These are phyloP conservation scores for Periconia macrospinosa DNA, from an alignment of 2,329 filamentous ascomycete species.

Conservation along the genomic window DNA sequence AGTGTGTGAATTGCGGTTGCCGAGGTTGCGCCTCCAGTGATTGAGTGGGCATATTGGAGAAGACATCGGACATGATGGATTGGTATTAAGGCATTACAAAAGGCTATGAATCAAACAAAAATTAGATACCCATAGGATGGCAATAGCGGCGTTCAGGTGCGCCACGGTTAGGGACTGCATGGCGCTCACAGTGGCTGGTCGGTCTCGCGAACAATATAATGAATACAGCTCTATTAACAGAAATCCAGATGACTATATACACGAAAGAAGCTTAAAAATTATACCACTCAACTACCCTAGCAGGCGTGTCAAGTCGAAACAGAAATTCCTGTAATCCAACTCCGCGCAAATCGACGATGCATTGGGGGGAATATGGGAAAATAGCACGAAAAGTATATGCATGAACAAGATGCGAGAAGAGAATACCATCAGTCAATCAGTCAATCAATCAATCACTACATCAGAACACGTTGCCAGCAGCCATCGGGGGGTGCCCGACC, in stretches of 20 bases:
- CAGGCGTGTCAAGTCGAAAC: background rate
- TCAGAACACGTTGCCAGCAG: conserved; percentile 5
- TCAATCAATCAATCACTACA: background rate
- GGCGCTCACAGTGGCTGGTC: background rate
- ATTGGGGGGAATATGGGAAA: background rate
- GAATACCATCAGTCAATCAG: background rate
- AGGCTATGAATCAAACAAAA: background rate
- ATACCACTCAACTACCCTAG: background rate
- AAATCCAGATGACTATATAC: conserved; percentile 21
- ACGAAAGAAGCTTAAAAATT: conserved; percentile 5
- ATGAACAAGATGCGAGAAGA: too few species aligned
- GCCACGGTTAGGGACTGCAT: background rate
- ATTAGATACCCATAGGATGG: conserved; percentile 1
- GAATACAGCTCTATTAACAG: background rate
- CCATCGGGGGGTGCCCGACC: conserved; percentile 2
- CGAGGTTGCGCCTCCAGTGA: conserved; percentile 86
- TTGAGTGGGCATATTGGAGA: conserved; percentile 45
- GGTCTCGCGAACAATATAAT: background rate
- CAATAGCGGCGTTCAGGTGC: background rate
- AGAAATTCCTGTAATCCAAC: background rate
- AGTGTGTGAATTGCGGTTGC: conserved; percentile 95
- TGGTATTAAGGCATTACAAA: background rate
- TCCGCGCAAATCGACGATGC: conserved; percentile 5
- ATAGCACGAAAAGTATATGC: background rate
- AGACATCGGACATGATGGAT: background rate